Base-by-base conservation (phyloP, 768 basidiomycete genomes). In the Xerocomellus intermedius region DNA sequence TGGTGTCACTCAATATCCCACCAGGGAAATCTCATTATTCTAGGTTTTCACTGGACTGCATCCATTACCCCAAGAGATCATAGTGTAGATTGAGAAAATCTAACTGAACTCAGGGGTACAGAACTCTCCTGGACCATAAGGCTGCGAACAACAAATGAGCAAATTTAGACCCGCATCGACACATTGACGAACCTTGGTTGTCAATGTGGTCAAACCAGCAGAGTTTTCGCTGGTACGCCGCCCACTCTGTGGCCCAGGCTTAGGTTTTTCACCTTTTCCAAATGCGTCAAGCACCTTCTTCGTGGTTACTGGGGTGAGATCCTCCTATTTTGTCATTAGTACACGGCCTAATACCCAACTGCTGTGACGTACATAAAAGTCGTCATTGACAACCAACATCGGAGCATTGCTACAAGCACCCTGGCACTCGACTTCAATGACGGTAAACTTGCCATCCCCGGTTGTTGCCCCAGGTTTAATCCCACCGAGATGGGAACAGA, bases 381-480 rank as follows among this genome's bases (percentile, higher is more conserved):
- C 94, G 67, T 99, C 97, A 26, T 89, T 88, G 64, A 99, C 81
- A 56, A 87, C 94, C 73, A 99, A 79, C 97, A 98, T 98, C 42
- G 91, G 93, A 26, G 94, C 97, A 74, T 98, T 99, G 64, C 89
- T 92, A 77, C 97, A 99, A 50, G 97, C 96, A 53, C 97, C 97
- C 66, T 98, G 87, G 73, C 97, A 99, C 75, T 99, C 97, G 28
- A 98, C 97, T 74, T 99, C 97, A 54, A 99, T 81, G 41, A 98
- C 86, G 10, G 97, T 97, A 74, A 98, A 99, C 74, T 96, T 98
- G 39, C 91, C 89, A 68, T 99, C 94, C 70, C 83, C 82, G 13
- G 97, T 97, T n/a, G 95, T 95, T 69, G 91, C 83, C 8, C 96
- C 96, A 22, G 91, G 86, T 60, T 87, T 83, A 63, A 95, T 82